A percentile compares a stretch with the other conserved stretches of the same genome.
Conservation (phyloP, 257 asterid genomes). For the Paulownia fortunei region DNA sequence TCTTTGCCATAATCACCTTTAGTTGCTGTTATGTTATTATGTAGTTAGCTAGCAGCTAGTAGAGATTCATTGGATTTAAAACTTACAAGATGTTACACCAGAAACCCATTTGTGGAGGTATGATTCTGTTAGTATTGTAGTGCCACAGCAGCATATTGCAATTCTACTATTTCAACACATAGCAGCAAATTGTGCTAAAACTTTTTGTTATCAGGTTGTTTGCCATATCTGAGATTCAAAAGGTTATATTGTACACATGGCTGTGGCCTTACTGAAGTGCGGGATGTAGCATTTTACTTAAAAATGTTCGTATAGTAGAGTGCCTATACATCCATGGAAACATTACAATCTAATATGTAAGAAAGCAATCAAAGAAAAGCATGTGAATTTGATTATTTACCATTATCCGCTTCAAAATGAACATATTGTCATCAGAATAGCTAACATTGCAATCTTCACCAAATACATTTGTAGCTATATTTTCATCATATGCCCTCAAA, state of each 20-base stretch:
- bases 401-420: slow-evolving; percentile 96
- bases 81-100: slow-evolving; percentile 1
- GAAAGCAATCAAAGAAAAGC: slow-evolving; percentile 16
- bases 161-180: background rate
- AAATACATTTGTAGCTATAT: slow-evolving; percentile 33
- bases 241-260: background rate
- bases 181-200: background rate
- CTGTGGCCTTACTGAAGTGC: background rate
- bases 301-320: background rate
- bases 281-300: background rate
- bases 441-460: slow-evolving; percentile 54
- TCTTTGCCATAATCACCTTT: background rate
- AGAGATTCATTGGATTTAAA: background rate
- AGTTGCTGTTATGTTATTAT: background rate
- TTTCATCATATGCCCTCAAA: slow-evolving; percentile 47
- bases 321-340: background rate
- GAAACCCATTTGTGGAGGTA: background rate
- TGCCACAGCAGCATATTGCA: background rate
- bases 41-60: background rate
- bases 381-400: slow-evolving; percentile 44
- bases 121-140: slow-evolving; percentile 14
- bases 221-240: slow-evolving; percentile 1
- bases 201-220: background rate
- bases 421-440: slow-evolving; percentile 59
- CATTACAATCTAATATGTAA: background rate